Base-by-base conservation (phyloP, 768 basidiomycete genomes). In the Hericium erinaceus region DNA sequence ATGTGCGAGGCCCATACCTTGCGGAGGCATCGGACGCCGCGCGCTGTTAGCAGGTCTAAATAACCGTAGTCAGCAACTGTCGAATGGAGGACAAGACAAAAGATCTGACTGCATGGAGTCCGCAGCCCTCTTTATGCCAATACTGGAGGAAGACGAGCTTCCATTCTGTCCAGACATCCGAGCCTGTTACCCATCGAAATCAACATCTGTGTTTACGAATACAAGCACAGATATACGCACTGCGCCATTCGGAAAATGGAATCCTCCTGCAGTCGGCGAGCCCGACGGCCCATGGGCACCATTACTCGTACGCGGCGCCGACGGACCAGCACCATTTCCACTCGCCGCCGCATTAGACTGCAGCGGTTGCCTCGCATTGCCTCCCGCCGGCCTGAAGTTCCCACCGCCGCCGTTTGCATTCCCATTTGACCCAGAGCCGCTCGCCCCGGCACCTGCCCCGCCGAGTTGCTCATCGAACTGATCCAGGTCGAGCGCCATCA, bases 401-500 rank as follows among this genome's bases (percentile, higher is more conserved):
- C n/a, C n/a, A 46, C 8, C 16, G 44, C 20, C 44, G 24, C 26
- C 24, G 49, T 10, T n/a, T 1, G 15, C 11, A 22, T 6, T 28
- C 33, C 28, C 22, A 3, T 51, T 26, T 6, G 40, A 26, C 8
- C 15, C 54, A 22, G 54, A 41, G 22, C 44, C 24, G 24, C 26
- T 20, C 33, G 28, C 28, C 12, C 33, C 37, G 9, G 54, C 24
- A 8, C 18, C 46, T 2, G 20, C 2, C 18, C 39, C 54, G 20
- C 37, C 16, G 16, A 3, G 26, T 10, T 63, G 64, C 18, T 63
- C 64, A 39, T 67, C 68, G 2, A 70, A 73, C 51, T 78, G 77
- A 26, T 73, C 75, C 22, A 73, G 71, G 57, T 81, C 74, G 39
- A 83, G 73, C 18, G 85, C 84, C 39, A 84, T 72, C 63, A 87